Evolutionary conservation across 441 rosid species (phyloP).

Genomic region (Populus hybrid): DNA sequence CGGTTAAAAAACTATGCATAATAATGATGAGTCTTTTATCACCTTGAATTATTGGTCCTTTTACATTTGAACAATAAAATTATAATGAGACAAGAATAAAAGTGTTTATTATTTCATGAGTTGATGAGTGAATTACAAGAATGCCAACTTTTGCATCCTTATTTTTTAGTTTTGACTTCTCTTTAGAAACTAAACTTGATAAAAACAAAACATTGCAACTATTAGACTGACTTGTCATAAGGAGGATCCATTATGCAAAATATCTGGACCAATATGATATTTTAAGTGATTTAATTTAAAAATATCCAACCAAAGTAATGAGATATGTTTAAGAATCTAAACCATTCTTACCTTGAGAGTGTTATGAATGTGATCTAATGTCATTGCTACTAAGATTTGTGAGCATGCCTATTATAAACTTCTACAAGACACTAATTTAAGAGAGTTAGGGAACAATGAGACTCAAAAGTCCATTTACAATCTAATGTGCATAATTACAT

Average conservation of each 20-base stretch:
- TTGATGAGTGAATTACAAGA: neutral
- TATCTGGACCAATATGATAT: constrained; percentile 47
- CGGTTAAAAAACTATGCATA: constrained; percentile 50
- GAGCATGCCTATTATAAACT: constrained; percentile 95
- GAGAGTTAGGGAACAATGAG: constrained; percentile 6
- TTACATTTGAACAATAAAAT: no score
- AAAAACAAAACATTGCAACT: constrained; percentile 78
- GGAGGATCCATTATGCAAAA: constrained; percentile 88
- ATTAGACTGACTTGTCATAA: constrained; percentile 53
- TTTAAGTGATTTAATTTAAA: constrained; percentile 2
- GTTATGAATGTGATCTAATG: constrained; percentile 82
- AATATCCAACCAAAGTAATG: neutral
- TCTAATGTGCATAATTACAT: neutral
- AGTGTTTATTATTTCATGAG: neutral
- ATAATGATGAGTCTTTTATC: constrained; percentile 61
- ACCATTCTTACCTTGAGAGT: constrained; percentile 71
- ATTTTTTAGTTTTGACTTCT: constrained; percentile 81
- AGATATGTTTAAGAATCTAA: neutral
- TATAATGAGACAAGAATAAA: no score
- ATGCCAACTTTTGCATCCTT: constrained; percentile 50
- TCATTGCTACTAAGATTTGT: constrained; percentile 91
- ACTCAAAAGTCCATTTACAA: neutral
- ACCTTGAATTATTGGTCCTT: neutral
- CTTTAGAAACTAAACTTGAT: constrained; percentile 76
- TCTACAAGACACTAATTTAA: constrained; percentile 44